Conservation (phyloP, 2,329 filamentous ascomycete genomes). For the Alternaria incomplexa region DNA sequence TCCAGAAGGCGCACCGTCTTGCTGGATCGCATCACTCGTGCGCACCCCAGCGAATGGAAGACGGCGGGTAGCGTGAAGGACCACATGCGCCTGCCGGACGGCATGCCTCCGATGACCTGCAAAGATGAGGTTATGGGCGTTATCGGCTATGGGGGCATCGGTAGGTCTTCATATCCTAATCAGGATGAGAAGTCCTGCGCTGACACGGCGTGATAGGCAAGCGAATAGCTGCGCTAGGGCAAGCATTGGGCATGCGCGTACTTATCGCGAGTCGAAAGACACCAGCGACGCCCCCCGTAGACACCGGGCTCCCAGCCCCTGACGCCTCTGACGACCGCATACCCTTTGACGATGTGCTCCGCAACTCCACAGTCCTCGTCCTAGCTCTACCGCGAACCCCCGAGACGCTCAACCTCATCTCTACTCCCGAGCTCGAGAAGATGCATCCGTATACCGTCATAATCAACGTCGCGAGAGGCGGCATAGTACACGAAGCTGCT, state of each 20-base stretch:
- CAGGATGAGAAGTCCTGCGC: constrained; percentile 10
- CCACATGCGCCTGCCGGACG: constrained; percentile 41
- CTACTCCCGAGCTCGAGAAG: constrained; percentile 49
- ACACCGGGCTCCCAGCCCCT: constrained; percentile 6
- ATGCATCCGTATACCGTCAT: constrained; percentile 56
- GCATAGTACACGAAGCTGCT: constrained; percentile 59
- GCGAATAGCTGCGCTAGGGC: constrained; percentile 53
- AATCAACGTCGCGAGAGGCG: constrained; percentile 59
- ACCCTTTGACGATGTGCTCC: constrained; percentile 47
- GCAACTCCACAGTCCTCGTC: constrained; percentile 47
- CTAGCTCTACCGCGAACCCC: constrained; percentile 43
- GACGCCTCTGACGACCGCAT: constrained; percentile 33
- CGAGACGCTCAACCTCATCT: constrained; percentile 42
- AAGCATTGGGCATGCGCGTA: constrained; percentile 57
- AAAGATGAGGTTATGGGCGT: constrained; percentile 58
- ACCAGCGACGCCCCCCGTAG: constrained; percentile 9
- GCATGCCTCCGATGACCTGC: constrained; percentile 53
- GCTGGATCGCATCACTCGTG: constrained; percentile 31
- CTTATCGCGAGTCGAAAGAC: constrained; percentile 54
- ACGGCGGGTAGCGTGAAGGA: constrained; percentile 44
- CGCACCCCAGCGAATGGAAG: constrained; percentile 50
- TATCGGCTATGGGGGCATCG: constrained; percentile 58
- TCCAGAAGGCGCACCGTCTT: constrained; percentile 51
- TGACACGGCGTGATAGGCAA: constrained; percentile 41
- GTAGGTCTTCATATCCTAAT: constrained; percentile 31